Evolutionary conservation across 1,284 basidiomycete species (phyloP).

Genomic region (Sutorius eximius): DNA sequence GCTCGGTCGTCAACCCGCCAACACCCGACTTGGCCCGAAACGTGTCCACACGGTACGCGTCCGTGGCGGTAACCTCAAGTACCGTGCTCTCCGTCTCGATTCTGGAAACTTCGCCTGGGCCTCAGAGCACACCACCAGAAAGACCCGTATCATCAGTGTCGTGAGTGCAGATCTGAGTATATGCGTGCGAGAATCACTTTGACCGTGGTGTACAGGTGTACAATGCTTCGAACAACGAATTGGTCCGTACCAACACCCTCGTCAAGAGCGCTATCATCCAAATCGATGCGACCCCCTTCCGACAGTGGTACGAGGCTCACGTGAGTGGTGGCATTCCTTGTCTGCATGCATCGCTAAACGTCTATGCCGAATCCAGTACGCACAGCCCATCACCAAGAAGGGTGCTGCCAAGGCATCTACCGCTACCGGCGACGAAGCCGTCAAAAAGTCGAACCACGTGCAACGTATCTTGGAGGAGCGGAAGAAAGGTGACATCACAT

Average conservation of each 20-base stretch:
- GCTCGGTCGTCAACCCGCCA: conserved; percentile 93
- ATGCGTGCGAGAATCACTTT: conserved; percentile 5
- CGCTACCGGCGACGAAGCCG: conserved; percentile 59
- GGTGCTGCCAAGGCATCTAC: conserved; percentile 54
- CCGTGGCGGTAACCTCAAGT: conserved; percentile 91
- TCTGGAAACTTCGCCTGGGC: conserved; percentile 97
- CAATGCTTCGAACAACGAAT: conserved; percentile 98
- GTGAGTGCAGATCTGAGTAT: conserved; percentile 53
- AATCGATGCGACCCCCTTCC: conserved; percentile 94
- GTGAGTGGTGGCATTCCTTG: conserved; percentile 49
- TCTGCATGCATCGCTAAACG: conserved; percentile 10
- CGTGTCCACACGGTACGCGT: conserved; percentile 91
- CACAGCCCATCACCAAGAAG: conserved; percentile 86
- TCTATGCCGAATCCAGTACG: conserved; percentile 60
- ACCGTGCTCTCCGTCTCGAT: conserved; percentile 92
- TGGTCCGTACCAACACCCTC: conserved; percentile 97
- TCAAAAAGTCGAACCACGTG: conserved; percentile 87
- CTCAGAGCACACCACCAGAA: conserved; percentile 87
- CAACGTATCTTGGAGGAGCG: conserved; percentile 83
- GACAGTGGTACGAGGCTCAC: conserved; percentile 97
- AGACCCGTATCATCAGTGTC: conserved; percentile 93
- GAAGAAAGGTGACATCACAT: conserved; percentile 70
- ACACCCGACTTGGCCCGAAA: conserved; percentile 92
- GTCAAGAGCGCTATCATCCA: conserved; percentile 95
- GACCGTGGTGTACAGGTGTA: conserved; percentile 65